Evolutionary conservation across 164 flowering plant genomes (phyloP).

Genomic region (Stephania yunnanensis): DNA sequence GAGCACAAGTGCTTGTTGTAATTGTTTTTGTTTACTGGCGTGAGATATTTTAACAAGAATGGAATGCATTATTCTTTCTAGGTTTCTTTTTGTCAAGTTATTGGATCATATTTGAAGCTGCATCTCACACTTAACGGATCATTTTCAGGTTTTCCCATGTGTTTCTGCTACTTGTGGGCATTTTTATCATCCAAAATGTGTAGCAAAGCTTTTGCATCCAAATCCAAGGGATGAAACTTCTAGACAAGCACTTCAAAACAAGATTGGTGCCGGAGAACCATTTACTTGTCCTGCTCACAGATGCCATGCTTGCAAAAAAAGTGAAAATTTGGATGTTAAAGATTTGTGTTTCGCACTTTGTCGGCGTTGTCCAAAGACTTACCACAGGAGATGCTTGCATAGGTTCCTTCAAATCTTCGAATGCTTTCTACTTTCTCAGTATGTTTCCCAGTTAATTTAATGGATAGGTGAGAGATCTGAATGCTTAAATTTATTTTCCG

Average conservation of each 20-base stretch:
- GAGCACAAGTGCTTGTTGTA: too few species aligned
- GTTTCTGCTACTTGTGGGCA: conserved; percentile 67
- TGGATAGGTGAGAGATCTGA: neutral
- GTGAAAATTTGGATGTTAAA: conserved; percentile 39
- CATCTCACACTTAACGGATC: neutral
- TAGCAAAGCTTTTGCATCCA: conserved; percentile 41
- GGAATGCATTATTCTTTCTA: too few species aligned
- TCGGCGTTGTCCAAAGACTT: conserved; percentile 85
- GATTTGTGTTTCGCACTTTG: conserved; percentile 76
- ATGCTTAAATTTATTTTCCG: neutral
- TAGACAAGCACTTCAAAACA: conserved; percentile 34
- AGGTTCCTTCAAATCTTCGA: conserved; percentile 30
- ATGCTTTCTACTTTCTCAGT: conserved; percentile 1
- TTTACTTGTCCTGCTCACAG: conserved; percentile 79
- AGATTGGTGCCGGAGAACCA: conserved; percentile 50
- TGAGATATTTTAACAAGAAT: too few species aligned
- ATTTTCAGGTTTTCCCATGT: conserved; percentile 64
- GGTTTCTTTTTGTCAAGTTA: too few species aligned
- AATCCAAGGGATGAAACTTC: conserved; percentile 28
- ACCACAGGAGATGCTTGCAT: conserved; percentile 86
- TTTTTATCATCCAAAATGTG: conserved; percentile 79
- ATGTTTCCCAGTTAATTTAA: neutral
- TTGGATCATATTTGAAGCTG: too few species aligned
- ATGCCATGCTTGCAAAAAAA: conserved; percentile 52
- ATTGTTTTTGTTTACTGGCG: too few species aligned